Percentiles rank a stretch among this genome's conserved stretches.
These are phyloP conservation scores for Kodamaea arcana DNA, from an alignment of 1,139 yeast genomes.

Conservation along the genomic window DNA sequence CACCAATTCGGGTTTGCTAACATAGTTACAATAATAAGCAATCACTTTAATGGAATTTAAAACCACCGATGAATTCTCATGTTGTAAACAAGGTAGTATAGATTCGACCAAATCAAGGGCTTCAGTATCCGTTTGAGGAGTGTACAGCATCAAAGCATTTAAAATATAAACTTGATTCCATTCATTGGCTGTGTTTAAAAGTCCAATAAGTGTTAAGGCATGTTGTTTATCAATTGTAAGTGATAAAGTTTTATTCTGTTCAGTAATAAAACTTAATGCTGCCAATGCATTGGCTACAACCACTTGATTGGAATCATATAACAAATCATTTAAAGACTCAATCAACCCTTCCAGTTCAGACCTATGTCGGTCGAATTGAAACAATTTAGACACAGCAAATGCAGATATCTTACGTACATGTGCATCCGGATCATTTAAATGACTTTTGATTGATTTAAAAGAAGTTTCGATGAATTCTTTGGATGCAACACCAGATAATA, in stretches of 20 bases:
- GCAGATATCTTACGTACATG: slow-evolving; percentile 69
- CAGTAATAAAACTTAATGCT: slow-evolving; percentile 64
- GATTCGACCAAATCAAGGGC: slow-evolving; percentile 66
- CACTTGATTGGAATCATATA: slow-evolving; percentile 53
- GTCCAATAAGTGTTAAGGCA: slow-evolving; percentile 48
- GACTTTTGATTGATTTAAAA: slow-evolving; percentile 20
- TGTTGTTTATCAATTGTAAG: slow-evolving; percentile 56
- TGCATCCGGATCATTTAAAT: slow-evolving; percentile 52
- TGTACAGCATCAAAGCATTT: slow-evolving; percentile 62
- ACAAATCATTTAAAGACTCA: slow-evolving; percentile 52
- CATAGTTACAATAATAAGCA: slow-evolving; percentile 69
- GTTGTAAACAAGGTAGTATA: slow-evolving; percentile 72
- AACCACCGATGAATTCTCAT: slow-evolving; percentile 79
- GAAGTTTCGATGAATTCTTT: slow-evolving; percentile 45
- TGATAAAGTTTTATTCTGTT: slow-evolving; percentile 44
- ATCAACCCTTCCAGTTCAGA: slow-evolving; percentile 48
- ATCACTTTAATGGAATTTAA: slow-evolving; percentile 71
- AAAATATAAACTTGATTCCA: slow-evolving; percentile 79
- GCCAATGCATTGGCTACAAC: slow-evolving; percentile 76
- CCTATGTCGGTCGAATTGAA: slow-evolving; percentile 50
- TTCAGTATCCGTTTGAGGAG: slow-evolving; percentile 65
- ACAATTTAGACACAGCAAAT: slow-evolving; percentile 64
- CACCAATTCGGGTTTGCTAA: slow-evolving; percentile 39
- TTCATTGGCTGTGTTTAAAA: slow-evolving; percentile 59
- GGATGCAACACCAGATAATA: slow-evolving; percentile 57